Evolutionary conservation across 1,284 basidiomycete species (phyloP).

Genomic region (Apiotrichum sp.): DNA sequence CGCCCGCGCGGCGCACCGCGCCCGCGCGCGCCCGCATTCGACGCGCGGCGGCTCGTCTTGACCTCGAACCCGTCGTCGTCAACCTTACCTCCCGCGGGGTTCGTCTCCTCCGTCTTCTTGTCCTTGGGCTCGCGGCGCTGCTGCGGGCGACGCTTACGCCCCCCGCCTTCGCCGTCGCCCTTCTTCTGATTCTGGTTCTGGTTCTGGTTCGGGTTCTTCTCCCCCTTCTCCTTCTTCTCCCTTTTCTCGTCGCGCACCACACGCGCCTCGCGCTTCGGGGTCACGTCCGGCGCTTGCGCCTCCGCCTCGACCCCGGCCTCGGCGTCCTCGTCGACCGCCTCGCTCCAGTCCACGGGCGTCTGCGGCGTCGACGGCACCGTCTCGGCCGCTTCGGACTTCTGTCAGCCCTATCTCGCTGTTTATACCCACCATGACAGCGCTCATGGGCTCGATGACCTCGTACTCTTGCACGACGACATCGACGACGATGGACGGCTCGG

Average conservation of each 20-base stretch:
- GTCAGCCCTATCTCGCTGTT: background rate
- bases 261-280: background rate
- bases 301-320: background rate
- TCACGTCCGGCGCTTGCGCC: background rate
- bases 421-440: background rate
- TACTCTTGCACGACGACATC: slow-evolving; percentile 9
- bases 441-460: slow-evolving; percentile 22
- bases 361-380: background rate
- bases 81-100: slow-evolving; percentile 1
- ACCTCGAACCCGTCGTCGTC: slow-evolving; percentile 42
- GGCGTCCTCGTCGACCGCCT: slow-evolving; percentile 14
- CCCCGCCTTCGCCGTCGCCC: background rate
- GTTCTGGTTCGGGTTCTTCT: background rate
- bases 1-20: slow-evolving; percentile 6
- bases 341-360: slow-evolving; percentile 26
- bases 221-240: background rate
- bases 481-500: slow-evolving; percentile 15
- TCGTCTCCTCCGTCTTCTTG: background rate
- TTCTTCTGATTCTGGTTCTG: slow-evolving; percentile 1
- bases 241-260: background rate
- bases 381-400: slow-evolving; percentile 3
- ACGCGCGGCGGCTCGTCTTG: slow-evolving; percentile 20
- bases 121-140: background rate
- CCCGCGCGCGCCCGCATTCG: slow-evolving; percentile 8
- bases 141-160: no score